Conservation (phyloP, 768 basidiomycete species). For the Leucogyrophana mollusca region DNA sequence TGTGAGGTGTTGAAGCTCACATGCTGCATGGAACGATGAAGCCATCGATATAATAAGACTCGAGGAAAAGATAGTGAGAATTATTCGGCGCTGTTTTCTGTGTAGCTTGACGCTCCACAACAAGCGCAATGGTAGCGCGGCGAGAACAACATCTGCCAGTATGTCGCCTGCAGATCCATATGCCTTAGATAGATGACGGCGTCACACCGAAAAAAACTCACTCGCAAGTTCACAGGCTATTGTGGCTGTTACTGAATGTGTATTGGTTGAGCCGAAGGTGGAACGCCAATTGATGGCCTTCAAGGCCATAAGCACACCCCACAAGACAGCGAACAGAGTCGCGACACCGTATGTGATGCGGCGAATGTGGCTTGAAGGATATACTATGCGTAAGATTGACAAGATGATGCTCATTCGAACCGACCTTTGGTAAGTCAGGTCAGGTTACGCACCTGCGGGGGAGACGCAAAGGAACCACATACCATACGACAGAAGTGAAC, state of each 20-base stretch:
- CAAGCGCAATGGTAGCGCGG: not conserved
- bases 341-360: constrained; percentile 2
- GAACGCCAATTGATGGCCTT: constrained; percentile 10
- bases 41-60: not conserved
- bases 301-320: constrained; percentile 6
- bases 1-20: not conserved
- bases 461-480: not conserved
- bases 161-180: not conserved
- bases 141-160: not conserved
- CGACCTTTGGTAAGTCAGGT: constrained; percentile 7
- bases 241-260: not conserved
- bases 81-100: not conserved
- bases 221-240: not conserved
- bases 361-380: not conserved
- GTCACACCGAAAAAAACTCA: not conserved
- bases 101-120: not conserved
- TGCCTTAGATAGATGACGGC: not conserved
- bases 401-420: constrained; percentile 16
- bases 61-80: not conserved
- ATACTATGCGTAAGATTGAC: constrained; percentile 8
- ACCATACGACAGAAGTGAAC: not conserved
- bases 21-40: not conserved
- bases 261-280: not conserved
- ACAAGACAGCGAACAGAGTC: constrained; percentile 8
- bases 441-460: not conserved